phyloP scores from a whole-genome alignment of 2,329 filamentous ascomycete genomes.

The Calonectria pauciramosa region DNA sequence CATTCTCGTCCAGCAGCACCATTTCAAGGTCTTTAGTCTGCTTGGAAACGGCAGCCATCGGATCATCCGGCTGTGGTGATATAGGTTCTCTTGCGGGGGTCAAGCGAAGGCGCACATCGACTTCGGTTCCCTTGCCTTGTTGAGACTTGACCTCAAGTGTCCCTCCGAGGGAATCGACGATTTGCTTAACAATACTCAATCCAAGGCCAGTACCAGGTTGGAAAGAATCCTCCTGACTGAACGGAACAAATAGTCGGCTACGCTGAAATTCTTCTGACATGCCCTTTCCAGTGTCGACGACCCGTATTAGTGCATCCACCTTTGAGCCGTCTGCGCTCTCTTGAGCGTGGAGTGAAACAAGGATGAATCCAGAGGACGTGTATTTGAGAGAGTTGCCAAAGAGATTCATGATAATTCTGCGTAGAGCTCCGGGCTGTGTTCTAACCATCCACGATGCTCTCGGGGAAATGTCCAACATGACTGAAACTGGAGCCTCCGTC shows the following conservation, averaged over 20 bases:
- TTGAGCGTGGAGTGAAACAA: conserved; percentile 52
- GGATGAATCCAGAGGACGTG: conserved; percentile 65
- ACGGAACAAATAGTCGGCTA: conserved; percentile 73
- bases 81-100: conserved; percentile 23
- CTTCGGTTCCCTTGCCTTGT: conserved; percentile 67
- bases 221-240: conserved; percentile 73
- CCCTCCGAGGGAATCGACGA: conserved; percentile 72
- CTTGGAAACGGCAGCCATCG: conserved; percentile 18
- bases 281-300: conserved; percentile 75
- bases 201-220: conserved; percentile 74
- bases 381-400: conserved; percentile 76
- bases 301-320: conserved; percentile 55
- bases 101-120: conserved; percentile 63
- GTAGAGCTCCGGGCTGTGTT: conserved; percentile 64
- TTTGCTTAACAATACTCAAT: conserved; percentile 72
- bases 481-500: conserved; percentile 53
- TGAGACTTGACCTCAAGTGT: conserved; percentile 69
- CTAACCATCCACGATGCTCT: conserved; percentile 65
- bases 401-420: conserved; percentile 72
- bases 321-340: conserved; percentile 36
- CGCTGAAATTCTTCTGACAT: conserved; percentile 74
- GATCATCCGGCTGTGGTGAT: conserved; percentile 28
- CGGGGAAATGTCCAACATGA: conserved; percentile 65
- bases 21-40: conserved; percentile 34
- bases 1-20: conserved; percentile 36